Base-by-base conservation (phyloP, 106 monocot genomes). In the Dioscorea alata region DNA sequence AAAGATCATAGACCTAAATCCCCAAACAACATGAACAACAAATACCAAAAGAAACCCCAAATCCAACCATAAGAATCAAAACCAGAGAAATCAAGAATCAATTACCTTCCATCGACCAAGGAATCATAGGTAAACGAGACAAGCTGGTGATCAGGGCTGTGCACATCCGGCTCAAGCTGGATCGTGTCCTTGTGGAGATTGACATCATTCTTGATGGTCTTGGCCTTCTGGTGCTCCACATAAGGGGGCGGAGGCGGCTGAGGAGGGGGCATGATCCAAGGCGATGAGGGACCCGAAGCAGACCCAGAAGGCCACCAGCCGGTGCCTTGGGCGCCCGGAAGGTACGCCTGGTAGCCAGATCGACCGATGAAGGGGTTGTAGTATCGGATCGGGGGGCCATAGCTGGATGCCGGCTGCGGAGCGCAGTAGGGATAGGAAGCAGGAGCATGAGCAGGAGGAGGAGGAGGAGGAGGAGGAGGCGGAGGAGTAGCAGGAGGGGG, bases 151-250 rank as follows among this genome's bases (percentile, higher is more conserved):
- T 89, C 88, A 0, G 83, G 85, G 58, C 77, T 74, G 9, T 50
- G 48, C 62, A 71, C 86, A 69, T 92, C 96, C 1, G 23, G 21
- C 61, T 76, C 76, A 14, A 97, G 76, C 42, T 71, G 54, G 60
- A 92, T 89, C 13, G 88, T 81, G 12, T 92, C 82, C 85, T 92
- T 96, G 63, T 89, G 96, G 35, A 96, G 57, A 49, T 97, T 97
- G 23, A 92, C 84, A 16, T 89, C 80, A 49, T 87, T 97, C 82
- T 89, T 91, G 53, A 97, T 67, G 2, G 67, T 97, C 78, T 76
- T 80, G 1, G 89, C 78, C 75, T 77, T 68, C 78, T 95, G 78
- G n/a, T 83, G 85, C 74, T 96, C 91, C 23, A 95, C 91, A 34
- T 71, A 80, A 20, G 87, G 90, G 6, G 81, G 85, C 18, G 81